Evolutionary conservation across 1,284 basidiomycete genomes (phyloP).

Genomic region (Puccinia hordei): DNA sequence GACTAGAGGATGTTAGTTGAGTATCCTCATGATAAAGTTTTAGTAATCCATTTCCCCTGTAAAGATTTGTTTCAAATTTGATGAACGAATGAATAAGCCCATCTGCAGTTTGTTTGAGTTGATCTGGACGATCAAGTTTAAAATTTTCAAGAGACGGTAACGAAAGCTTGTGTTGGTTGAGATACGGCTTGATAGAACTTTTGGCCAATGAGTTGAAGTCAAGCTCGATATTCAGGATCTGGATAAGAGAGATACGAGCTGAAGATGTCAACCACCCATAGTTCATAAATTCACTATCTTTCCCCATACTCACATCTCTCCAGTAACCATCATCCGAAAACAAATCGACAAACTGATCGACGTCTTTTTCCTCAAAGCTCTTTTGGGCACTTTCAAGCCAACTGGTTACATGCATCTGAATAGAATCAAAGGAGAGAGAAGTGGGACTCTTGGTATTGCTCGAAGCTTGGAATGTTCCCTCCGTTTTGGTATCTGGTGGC

Average conservation of each 20-base stretch:
- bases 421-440: neutral
- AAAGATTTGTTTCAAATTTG: constrained; percentile 32
- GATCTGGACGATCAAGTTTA: constrained; percentile 5
- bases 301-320: constrained; percentile 61
- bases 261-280: neutral
- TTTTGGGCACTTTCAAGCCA: constrained; percentile 64
- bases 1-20: neutral
- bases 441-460: neutral
- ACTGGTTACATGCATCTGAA: constrained; percentile 17
- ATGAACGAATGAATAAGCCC: constrained; percentile 18
- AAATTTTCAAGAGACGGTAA: constrained; percentile 29
- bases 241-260: neutral
- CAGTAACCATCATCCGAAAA: constrained; percentile 64
- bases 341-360: constrained; percentile 60
- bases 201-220: constrained; percentile 42
- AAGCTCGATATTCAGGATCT: constrained; percentile 43
- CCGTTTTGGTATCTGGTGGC: neutral
- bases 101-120: neutral
- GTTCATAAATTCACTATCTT: neutral
- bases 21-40: neutral
- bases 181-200: constrained; percentile 32
- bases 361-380: constrained; percentile 60
- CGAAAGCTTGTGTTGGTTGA: constrained; percentile 8
- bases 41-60: constrained; percentile 33
- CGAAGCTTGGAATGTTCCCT: neutral